Evolutionary conservation across 75 land plant species (phyloP).

Genomic region (Cunninghamia lanceolata): DNA sequence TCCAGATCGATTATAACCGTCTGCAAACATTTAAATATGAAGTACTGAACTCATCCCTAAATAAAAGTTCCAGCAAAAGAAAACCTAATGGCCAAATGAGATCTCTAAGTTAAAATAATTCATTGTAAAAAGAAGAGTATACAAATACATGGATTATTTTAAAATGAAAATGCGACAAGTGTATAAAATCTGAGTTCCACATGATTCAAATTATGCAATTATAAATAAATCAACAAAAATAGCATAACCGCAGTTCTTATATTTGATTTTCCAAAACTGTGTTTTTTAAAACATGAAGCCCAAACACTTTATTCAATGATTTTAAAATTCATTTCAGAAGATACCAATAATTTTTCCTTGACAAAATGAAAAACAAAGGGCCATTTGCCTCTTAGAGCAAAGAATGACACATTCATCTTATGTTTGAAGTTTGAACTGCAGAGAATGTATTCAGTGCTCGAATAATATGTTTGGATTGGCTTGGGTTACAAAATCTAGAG

Average conservation of each 20-base stretch:
- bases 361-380: not conserved
- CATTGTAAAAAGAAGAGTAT: too few relatives aligned
- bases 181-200: too few relatives aligned
- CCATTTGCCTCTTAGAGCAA: not conserved
- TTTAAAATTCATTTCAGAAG: not conserved
- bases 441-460: not conserved
- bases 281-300: not conserved
- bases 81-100: too few relatives aligned
- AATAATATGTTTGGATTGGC: not conserved
- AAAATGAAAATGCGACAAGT: too few relatives aligned
- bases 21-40: too few relatives aligned
- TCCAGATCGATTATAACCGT: too few relatives aligned
- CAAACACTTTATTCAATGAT: not conserved
- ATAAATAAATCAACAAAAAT: not conserved
- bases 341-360: not conserved
- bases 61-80: too few relatives aligned
- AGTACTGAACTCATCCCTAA: too few relatives aligned
- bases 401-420: not conserved
- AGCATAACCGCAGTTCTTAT: not conserved
- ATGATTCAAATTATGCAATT: too few relatives aligned
- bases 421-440: not conserved
- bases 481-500: constrained; percentile 55
- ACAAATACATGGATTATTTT: too few relatives aligned
- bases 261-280: not conserved
- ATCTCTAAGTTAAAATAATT: too few relatives aligned